Evolutionary conservation across 2,329 filamentous ascomycete species (phyloP), one percentile per base, ranked within the genome.

Genomic region (Phialocephala subalpina): DNA sequence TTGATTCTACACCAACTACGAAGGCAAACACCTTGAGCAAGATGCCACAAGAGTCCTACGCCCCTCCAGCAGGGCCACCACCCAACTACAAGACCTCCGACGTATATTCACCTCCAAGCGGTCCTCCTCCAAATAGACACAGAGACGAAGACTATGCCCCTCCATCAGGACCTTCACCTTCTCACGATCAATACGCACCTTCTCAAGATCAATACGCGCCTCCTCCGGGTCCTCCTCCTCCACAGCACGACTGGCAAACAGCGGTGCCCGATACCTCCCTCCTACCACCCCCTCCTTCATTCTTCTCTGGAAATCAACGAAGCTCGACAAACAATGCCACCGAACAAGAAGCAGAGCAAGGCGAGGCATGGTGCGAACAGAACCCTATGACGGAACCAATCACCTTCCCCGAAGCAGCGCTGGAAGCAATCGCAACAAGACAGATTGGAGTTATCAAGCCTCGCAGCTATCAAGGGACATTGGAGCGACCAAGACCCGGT

Each of bases 251-350:
- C 78, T 94, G 92, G 92, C 83, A 89, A 70, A 75, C 84, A 7
- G 86, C 89, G 2, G 90, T 93, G 1, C 90, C 91, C 0, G 91
- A 94, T 76, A 93, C 87, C 1, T 83, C 90, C 0, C 83, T 92
- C 11, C 86, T 94, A 52, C 91, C 91, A 1, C 91, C 91, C 0
- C 92, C 92, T 0, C 92, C 92, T 0, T 85, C 86, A 35, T 84
- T 93, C 40, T 61, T 55, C n/a, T 45, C 60, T 62, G 86, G 86
- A 58, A 87, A 88, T 73, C 87, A 92, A 66, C 80, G 77, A 36
- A 93, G 90, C 14, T 87, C 88, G 0, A 84, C 89, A 2, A 89
- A 87, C 74, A 95, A 95, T 77, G 89, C 92, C 1, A 85, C 85
- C 2, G 83, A 86, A 70, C 82, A 83, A 58, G 86, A 92, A 66